Percentiles rank a stretch among this genome's conserved stretches.
These are phyloP conservation scores for Apiotrichum gracile DNA, from an alignment of 1,284 basidiomycete genomes.

Conservation along the genomic window DNA sequence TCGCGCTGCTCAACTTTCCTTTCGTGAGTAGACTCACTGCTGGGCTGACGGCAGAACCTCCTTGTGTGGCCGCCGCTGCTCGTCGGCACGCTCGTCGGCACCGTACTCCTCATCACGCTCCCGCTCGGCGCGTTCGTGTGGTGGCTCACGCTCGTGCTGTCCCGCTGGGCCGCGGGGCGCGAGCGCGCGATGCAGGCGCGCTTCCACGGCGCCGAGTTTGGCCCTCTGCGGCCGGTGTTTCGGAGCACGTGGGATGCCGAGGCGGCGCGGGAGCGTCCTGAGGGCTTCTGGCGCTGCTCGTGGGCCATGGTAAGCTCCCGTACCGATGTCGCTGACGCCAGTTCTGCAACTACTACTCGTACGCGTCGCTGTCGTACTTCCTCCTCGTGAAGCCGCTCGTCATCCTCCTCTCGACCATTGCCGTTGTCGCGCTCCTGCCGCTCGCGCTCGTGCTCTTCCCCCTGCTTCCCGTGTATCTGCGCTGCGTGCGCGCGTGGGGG, in stretches of 20 bases:
- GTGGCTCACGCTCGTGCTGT: conserved; percentile 44
- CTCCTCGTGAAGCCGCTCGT: conserved; percentile 44
- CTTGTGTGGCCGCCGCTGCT: conserved; percentile 43
- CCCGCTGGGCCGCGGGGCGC: conserved; percentile 37
- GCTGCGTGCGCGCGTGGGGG: conserved; percentile 34
- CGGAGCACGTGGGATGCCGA: background rate
- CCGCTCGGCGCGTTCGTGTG: conserved; percentile 44
- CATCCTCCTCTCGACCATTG: conserved; percentile 39
- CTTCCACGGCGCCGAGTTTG: background rate
- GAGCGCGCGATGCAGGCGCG: conserved; percentile 25
- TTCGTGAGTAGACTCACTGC: conserved; percentile 27
- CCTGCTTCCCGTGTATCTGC: conserved; percentile 35
- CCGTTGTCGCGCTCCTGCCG: conserved; percentile 33
- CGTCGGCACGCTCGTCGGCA: conserved; percentile 42
- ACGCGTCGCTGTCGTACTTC: conserved; percentile 44
- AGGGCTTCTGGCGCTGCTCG: conserved; percentile 40
- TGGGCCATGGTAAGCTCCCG: conserved; percentile 40
- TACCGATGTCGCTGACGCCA: conserved; percentile 1
- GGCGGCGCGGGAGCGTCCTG: conserved; percentile 37
- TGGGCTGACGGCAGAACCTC: conserved; percentile 29
- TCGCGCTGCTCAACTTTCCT: conserved; percentile 43
- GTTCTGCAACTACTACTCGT: conserved; percentile 44
- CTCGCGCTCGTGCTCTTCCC: conserved; percentile 28
- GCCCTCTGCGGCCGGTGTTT: conserved; percentile 24
- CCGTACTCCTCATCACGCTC: conserved; percentile 43